Evolutionary conservation across 2,329 filamentous ascomycete species (phyloP), one percentile per base, ranked within the genome.

Genomic region (Ceratocystiopsis brevicomis): DNA sequence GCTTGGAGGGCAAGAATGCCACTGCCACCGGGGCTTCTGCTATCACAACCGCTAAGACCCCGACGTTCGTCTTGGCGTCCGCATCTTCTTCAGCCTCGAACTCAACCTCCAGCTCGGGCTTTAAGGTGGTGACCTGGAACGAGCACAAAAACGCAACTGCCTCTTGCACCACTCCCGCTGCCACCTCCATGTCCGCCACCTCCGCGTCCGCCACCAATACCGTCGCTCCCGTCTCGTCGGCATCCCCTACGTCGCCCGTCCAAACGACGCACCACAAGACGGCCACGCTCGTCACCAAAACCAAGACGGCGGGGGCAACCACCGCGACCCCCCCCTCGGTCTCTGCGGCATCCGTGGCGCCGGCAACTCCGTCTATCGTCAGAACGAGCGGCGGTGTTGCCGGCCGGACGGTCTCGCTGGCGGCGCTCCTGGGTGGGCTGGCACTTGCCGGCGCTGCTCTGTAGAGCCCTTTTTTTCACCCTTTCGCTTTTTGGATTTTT

Each of bases 381-480:
- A 8, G 2, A 9, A 61, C 58, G 42, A 61, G 54, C 48, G 57
- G 54, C 18, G 58, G 59, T 13, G 55, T 63, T 0, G 53, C 71
- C 16, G 47, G 59, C 34, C 59, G 54, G n/a, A 59, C 57, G 25
- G 60, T 58, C 50, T 58, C 60, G 35, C 53, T 72, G 1, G 52
- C 71, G 0, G 60, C 59, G 46, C 49, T 62, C 19, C 40, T 64
- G 45, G 62, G 55, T 49, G 62, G 59, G 51, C 51, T 66, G 21
- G 58, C 59, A 47, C 54, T 62, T 47, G 63, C 63, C 47, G 48
- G 59, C 48, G 48, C 68, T 41, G 63, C 61, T 52, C 55, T 67
- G 56, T 68, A 62, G 65, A 40, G 19, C 4, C 25, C 8, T 30
- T 30, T 30, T 8, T 10, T 11, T 10, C 8, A 6, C 33, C 18